phyloP scores from a whole-genome alignment of 257 asterid genomes.

The Rubia yunnanensis region DNA sequence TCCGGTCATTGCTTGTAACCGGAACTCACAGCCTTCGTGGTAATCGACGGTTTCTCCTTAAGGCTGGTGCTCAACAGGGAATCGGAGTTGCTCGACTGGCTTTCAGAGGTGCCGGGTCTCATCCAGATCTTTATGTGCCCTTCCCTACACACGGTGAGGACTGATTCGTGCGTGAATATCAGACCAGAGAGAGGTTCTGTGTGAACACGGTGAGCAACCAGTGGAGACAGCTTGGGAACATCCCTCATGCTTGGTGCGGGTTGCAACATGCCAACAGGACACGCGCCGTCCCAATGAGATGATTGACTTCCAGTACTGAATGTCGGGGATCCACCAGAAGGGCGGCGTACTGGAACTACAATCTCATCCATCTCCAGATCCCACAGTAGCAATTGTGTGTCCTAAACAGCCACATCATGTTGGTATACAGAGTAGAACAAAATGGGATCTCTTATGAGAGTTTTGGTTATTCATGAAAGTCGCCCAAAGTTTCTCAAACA shows the following conservation, averaged over 20 bases:
- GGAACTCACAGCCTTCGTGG: conserved; percentile 43
- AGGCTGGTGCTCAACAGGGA: conserved; percentile 35
- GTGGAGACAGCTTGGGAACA: conserved; percentile 80
- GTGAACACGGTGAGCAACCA: conserved; percentile 86
- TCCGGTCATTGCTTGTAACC: conserved; percentile 43
- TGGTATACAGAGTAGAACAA: not conserved
- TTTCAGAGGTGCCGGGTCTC: conserved; percentile 66
- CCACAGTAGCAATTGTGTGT: conserved; percentile 88
- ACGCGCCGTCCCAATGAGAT: conserved; percentile 81
- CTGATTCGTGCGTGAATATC: conserved; percentile 73
- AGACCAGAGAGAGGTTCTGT: conserved; percentile 92
- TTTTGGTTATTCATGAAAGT: no score
- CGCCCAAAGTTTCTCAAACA: no score
- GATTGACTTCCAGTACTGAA: conserved; percentile 88
- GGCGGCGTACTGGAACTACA: conserved; percentile 95
- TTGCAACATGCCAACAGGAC: conserved; percentile 68
- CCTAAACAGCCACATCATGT: conserved; percentile 33
- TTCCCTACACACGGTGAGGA: conserved; percentile 77
- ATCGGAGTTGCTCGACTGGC: conserved; percentile 52
- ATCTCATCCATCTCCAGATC: conserved; percentile 97
- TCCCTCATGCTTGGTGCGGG: conserved; percentile 91
- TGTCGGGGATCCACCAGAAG: conserved; percentile 91
- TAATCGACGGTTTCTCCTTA: conserved; percentile 42
- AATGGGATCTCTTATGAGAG: not conserved
- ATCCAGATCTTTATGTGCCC: conserved; percentile 92